phyloP scores from a whole-genome alignment of 2,329 filamentous ascomycete genomes.

The Periconia digitata region DNA sequence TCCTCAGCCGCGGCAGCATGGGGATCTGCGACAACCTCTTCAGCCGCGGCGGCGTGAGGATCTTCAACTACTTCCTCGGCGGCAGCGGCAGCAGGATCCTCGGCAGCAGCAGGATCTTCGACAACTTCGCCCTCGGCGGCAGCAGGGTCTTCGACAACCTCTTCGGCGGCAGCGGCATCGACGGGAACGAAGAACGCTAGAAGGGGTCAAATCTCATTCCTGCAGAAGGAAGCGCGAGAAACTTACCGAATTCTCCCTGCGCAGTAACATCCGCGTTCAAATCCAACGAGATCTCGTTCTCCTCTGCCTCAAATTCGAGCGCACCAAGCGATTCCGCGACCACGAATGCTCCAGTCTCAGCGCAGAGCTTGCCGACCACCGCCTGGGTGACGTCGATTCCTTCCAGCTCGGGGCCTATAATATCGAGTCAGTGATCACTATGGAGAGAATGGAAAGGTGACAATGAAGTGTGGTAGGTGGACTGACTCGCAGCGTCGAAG shows the following conservation, averaged over 20 bases:
- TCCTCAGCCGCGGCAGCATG: too few species aligned
- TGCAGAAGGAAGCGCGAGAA: neutral
- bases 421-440: neutral
- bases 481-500: constrained; percentile 19
- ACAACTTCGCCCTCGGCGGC: neutral
- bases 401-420: constrained; percentile 11
- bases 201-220: neutral
- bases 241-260: constrained; percentile 26
- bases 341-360: constrained; percentile 20
- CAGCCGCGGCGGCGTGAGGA: too few species aligned
- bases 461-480: too few species aligned
- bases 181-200: constrained; percentile 17
- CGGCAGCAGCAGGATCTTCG: neutral
- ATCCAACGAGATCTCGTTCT: constrained; percentile 26
- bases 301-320: constrained; percentile 24
- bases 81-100: neutral
- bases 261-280: constrained; percentile 26
- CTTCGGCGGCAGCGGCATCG: constrained; percentile 11
- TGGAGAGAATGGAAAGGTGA: neutral
- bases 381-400: constrained; percentile 23
- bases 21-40: too few species aligned
- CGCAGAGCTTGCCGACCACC: constrained; percentile 20
- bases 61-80: neutral
- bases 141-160: constrained; percentile 1
- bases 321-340: constrained; percentile 20